Percentiles rank a stretch among this genome's conserved stretches.
These are phyloP conservation scores for Alternaria atra DNA, from an alignment of 2,329 filamentous ascomycete genomes.

Conservation along the genomic window DNA sequence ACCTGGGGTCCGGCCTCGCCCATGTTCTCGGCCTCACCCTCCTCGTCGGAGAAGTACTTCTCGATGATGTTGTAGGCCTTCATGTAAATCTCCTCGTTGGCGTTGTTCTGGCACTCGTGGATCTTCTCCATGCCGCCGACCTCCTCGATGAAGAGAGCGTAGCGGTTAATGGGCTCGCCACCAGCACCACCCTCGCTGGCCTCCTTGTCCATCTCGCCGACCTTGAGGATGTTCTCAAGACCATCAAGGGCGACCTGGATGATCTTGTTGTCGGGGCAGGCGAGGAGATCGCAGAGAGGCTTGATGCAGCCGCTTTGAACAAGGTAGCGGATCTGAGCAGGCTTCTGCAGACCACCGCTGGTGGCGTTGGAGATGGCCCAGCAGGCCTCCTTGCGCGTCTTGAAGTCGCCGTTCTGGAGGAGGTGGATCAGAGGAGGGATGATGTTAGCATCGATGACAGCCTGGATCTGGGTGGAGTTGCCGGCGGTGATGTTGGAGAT, in stretches of 20 bases:
- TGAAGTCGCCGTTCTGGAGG: slow-evolving; percentile 94
- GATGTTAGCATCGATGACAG: slow-evolving; percentile 95
- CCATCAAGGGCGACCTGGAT: slow-evolving; percentile 98
- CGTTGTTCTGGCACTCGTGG: slow-evolving; percentile 99
- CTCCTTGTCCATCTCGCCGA: slow-evolving; percentile 98
- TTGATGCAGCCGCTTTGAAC: slow-evolving; percentile 95
- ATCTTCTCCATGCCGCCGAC: slow-evolving; percentile 99
- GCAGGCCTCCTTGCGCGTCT: slow-evolving; percentile 98
- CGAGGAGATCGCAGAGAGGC: slow-evolving; percentile 92
- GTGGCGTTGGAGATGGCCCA: slow-evolving; percentile 99
- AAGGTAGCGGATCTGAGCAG: slow-evolving; percentile 96
- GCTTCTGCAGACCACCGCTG: slow-evolving; percentile 96
- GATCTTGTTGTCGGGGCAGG: slow-evolving; percentile 99
- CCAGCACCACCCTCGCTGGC: slow-evolving; percentile 68
- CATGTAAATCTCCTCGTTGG: slow-evolving; percentile 99
- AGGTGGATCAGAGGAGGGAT: slow-evolving; percentile 96
- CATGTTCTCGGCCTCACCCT: slow-evolving; percentile 79
- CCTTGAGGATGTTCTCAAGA: slow-evolving; percentile 99
- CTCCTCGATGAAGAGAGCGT: slow-evolving; percentile 97
- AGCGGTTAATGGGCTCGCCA: slow-evolving; percentile 86
- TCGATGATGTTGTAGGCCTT: slow-evolving; percentile 99
- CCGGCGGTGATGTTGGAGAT: slow-evolving; percentile 99
- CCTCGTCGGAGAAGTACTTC: slow-evolving; percentile 99
- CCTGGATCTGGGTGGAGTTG: slow-evolving; percentile 96
- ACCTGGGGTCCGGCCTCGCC: slow-evolving; percentile 79